phyloP scores from a whole-genome alignment of 768 basidiomycete species.

The Agrocybe pediades region DNA sequence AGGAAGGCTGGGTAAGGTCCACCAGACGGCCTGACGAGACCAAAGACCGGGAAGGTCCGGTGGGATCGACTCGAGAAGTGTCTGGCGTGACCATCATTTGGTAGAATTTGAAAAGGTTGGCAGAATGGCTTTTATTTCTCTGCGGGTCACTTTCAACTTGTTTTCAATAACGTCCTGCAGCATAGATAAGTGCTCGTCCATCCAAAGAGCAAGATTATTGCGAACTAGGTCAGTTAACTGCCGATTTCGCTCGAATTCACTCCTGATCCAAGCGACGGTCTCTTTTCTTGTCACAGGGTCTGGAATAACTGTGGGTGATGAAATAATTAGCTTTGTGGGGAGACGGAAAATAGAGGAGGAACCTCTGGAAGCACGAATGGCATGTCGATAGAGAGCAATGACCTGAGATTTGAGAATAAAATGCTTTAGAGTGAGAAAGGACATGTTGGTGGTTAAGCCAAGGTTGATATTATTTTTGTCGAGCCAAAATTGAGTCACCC shows the following conservation, averaged over 20 bases:
- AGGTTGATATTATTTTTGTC: constrained; percentile 9
- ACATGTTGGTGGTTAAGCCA: constrained; percentile 20
- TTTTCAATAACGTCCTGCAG: constrained; percentile 60
- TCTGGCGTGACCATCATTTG: constrained; percentile 12
- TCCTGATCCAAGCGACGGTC: constrained; percentile 72
- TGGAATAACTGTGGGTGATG: constrained; percentile 51
- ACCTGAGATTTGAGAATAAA: constrained; percentile 70
- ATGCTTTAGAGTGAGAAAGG: constrained; percentile 61
- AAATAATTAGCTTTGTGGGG: constrained; percentile 3
- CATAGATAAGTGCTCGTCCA: neutral
- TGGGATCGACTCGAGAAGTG: neutral
- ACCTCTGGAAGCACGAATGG: constrained; percentile 74
- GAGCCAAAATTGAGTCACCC: constrained; percentile 25
- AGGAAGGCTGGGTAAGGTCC: neutral
- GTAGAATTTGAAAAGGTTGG: constrained; percentile 36
- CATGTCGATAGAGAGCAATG: constrained; percentile 62
- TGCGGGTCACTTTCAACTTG: constrained; percentile 51
- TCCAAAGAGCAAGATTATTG: constrained; percentile 1
- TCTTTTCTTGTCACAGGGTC: constrained; percentile 62
- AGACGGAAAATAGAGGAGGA: constrained; percentile 19
- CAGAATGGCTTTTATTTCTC: constrained; percentile 65
- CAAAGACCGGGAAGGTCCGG: neutral
- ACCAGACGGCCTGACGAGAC: neutral
- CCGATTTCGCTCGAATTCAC: constrained; percentile 67
- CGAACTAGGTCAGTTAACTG: constrained; percentile 60